Evolutionary conservation across 768 basidiomycete genomes (phyloP).

Genomic region (Gymnopilus junonius): DNA sequence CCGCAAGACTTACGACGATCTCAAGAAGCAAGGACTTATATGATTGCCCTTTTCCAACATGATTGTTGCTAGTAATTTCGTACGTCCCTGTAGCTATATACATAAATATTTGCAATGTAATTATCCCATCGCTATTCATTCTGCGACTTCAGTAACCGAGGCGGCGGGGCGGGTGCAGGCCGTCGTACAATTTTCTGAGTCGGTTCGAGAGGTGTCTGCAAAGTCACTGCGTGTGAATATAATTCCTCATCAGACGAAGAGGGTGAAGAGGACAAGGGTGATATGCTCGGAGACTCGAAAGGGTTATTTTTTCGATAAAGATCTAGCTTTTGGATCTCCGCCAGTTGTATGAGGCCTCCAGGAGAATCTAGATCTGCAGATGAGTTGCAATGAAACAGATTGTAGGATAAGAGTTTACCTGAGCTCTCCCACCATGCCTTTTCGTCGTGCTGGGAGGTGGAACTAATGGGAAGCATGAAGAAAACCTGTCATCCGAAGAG

Average conservation of each 20-base stretch:
- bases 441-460: constrained; percentile 84
- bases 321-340: constrained; percentile 40
- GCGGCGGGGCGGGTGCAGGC: constrained; percentile 47
- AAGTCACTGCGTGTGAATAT: constrained; percentile 71
- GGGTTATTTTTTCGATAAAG: constrained; percentile 56
- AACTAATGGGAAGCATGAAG: constrained; percentile 46
- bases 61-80: neutral
- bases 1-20: constrained; percentile 95
- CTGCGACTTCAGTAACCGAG: constrained; percentile 30
- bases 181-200: constrained; percentile 43
- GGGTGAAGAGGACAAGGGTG: constrained; percentile 72
- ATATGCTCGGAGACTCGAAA: constrained; percentile 71
- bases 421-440: constrained; percentile 79
- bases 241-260: constrained; percentile 88
- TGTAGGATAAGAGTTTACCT: constrained; percentile 44
- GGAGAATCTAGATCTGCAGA: constrained; percentile 51
- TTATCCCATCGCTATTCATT: constrained; percentile 12
- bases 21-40: constrained; percentile 94
- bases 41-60: constrained; percentile 31
- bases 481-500: neutral
- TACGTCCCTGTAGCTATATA: neutral
- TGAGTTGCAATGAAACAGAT: neutral
- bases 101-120: constrained; percentile 1
- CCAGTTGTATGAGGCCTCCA: constrained; percentile 54
- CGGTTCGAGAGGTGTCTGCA: constrained; percentile 74